Base-by-base conservation (phyloP, 441 rosid species). In the Populus hybrid region DNA sequence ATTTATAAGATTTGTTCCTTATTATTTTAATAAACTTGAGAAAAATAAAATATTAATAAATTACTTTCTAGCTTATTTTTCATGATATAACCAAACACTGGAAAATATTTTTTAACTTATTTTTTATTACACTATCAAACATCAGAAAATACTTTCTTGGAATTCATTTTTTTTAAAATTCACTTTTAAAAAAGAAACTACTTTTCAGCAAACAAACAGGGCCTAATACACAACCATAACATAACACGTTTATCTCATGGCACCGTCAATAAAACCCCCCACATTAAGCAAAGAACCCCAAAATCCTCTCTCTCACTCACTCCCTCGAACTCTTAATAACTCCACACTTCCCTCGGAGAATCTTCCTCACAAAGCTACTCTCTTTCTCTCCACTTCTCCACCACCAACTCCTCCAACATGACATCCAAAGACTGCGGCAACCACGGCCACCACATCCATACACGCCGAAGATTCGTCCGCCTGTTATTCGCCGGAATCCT, bases 391-490 rank as follows among this genome's bases (percentile, higher is more conserved):
- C 69, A 76, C 42, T 28, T 28, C 71, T 6, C 59, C 28, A n/a
- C 70, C 35, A 2, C 65, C 23, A 0, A 36, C 30, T 18, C 70
- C 30, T 1, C 65, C 23, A 0, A 40, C 63, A 35, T 46, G 18
- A 12, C 53, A 12, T 14, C 76, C 77, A 78, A 0, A 69, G 81
- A 83, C 80, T 93, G 98, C 83, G 85, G 78, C 16, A 67, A 82
- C 80, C 98, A 91, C 83, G 87, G 86, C n/a, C 0, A n/a, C n/a
- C 26, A 26, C 26, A 26, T 26, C 26, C 26, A 26, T 1, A 82
- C 63, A 36, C 78, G 86, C 65, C 85, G 76, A 46, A 83, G 50
- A 71, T 2, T 76, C 38, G 67, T 76, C 84, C 82, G 87, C 7
- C 74, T 68, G 30, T 23, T 90, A 73, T 71, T 83, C 77, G 78